Conservation (phyloP, 2,329 filamentous ascomycete genomes). For the Huntiella bhutanensis region DNA sequence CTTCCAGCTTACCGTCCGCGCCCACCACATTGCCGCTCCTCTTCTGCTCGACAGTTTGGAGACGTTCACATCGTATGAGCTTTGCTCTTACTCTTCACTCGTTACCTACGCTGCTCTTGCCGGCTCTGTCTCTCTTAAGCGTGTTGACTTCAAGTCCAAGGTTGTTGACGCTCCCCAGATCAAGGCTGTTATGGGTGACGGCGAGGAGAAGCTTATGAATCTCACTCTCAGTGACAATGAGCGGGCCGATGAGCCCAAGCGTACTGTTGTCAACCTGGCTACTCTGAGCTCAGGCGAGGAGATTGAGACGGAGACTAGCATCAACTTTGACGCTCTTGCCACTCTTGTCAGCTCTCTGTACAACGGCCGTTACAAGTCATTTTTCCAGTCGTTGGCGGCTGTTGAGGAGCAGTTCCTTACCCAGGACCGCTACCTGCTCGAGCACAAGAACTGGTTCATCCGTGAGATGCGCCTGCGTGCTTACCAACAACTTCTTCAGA, state of each 20-base stretch:
- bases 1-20: slow-evolving; percentile 78
- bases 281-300: slow-evolving; percentile 52
- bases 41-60: slow-evolving; percentile 91
- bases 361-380: slow-evolving; percentile 79
- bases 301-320: slow-evolving; percentile 53
- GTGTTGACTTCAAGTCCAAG: slow-evolving; percentile 97
- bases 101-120: slow-evolving; percentile 93
- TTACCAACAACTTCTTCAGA: slow-evolving; percentile 93
- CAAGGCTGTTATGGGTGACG: slow-evolving; percentile 83
- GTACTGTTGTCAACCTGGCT: slow-evolving; percentile 70
- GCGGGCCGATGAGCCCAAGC: slow-evolving; percentile 36
- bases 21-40: slow-evolving; percentile 75
- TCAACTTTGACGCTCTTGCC: slow-evolving; percentile 79
- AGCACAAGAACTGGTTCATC: slow-evolving; percentile 95
- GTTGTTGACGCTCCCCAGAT: slow-evolving; percentile 97
- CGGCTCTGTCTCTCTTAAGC: slow-evolving; percentile 83
- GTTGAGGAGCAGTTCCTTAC: slow-evolving; percentile 90
- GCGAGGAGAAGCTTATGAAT: slow-evolving; percentile 71
- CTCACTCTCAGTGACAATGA: slow-evolving; percentile 63
- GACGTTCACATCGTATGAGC: slow-evolving; percentile 95
- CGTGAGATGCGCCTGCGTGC: slow-evolving; percentile 93
- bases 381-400: slow-evolving; percentile 73
- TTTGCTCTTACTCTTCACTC: slow-evolving; percentile 88
- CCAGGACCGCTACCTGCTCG: slow-evolving; percentile 84
- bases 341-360: slow-evolving; percentile 83